phyloP scores from a whole-genome alignment of 345 rosid species.

The Euphorbia pulcherrima region DNA sequence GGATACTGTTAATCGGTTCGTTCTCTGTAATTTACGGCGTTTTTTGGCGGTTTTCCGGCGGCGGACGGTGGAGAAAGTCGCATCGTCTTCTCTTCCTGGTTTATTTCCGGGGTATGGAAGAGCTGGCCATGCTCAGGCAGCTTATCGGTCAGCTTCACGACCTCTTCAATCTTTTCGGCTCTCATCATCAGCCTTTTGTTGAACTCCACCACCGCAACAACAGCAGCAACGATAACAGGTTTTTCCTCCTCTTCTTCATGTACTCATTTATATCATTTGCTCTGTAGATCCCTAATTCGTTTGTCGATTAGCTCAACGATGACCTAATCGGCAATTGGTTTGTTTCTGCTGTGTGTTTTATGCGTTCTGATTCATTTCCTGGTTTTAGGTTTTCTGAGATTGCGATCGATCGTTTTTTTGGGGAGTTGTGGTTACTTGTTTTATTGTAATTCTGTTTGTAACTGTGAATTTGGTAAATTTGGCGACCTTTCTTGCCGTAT shows the following conservation, averaged over 20 bases:
- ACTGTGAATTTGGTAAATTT: constrained; percentile 22
- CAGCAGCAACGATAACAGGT: constrained; percentile 42
- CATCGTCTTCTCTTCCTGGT: not conserved
- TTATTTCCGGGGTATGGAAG: constrained; percentile 67
- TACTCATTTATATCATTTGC: not conserved
- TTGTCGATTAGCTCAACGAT: constrained; percentile 1
- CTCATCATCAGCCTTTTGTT: constrained; percentile 38
- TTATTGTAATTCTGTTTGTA: constrained; percentile 8
- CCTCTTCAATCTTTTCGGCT: constrained; percentile 68
- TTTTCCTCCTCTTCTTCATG: constrained; percentile 5
- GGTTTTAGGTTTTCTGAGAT: constrained; percentile 3
- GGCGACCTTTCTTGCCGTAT: constrained; percentile 17
- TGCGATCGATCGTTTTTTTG: not conserved
- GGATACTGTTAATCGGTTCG: not conserved
- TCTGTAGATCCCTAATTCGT: constrained; percentile 17
- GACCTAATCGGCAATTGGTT: not conserved
- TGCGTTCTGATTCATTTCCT: not conserved
- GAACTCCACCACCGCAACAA: constrained; percentile 29
- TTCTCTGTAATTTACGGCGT: no score
- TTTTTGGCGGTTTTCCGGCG: not conserved
- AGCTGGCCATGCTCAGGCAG: constrained; percentile 93
- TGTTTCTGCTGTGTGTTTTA: not conserved
- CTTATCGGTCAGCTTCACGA: constrained; percentile 92
- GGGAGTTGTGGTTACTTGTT: constrained; percentile 6
- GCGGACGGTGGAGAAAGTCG: not conserved